Base-by-base conservation (phyloP, 1,139 yeast genomes). In the Yamadazyma pseudoaaseri region DNA sequence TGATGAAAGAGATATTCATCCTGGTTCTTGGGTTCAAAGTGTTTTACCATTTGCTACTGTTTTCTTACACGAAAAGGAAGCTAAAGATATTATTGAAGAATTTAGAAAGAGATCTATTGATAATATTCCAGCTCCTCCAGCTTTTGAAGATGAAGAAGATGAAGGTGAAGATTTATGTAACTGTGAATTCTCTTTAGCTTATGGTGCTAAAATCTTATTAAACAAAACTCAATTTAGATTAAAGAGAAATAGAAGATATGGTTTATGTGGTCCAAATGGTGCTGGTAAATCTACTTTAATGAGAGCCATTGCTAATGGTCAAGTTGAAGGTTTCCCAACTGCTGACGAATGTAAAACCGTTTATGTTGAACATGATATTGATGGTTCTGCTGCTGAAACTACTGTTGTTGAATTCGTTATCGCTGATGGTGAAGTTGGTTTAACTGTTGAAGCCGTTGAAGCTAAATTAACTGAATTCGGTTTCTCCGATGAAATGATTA, bases 241-340 rank as follows among this genome's bases (percentile, higher is more conserved):
- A 70, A 92, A 90, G 94, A 87, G 97, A 78, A 94, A 86, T 76
- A 90, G 97, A 78, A 86, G 98, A 78, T 92, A 92, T 69, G 98
- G 98, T 87, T 80, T 92, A 57, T 90, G 97, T 79, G 98, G 98
- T 76, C 97, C 97, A 64, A 92, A 92, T 74, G 98, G 98, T 85
- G 96, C 97, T 60, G 98, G 98, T 86, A 92, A 92, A 78, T 92
- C 97, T 53, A 92, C 98, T 56, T 83, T 92, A 71, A 89, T 92
- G 97, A 87, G 97, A 80, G 97, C 98, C 57, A 86, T 92, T 73
- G 97, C 97, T 55, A 90, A 92, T 76, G 97, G 97, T 70, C 97
- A 92, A 80, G 97, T 92, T 62, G 97, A 92, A 67, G 97, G 97
- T 71, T 92, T 92, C 96, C 98, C 98, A 76, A 73, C 94, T 57